Conservation (phyloP, 495 filamentous ascomycete species). For the Aspergillus affinis region DNA sequence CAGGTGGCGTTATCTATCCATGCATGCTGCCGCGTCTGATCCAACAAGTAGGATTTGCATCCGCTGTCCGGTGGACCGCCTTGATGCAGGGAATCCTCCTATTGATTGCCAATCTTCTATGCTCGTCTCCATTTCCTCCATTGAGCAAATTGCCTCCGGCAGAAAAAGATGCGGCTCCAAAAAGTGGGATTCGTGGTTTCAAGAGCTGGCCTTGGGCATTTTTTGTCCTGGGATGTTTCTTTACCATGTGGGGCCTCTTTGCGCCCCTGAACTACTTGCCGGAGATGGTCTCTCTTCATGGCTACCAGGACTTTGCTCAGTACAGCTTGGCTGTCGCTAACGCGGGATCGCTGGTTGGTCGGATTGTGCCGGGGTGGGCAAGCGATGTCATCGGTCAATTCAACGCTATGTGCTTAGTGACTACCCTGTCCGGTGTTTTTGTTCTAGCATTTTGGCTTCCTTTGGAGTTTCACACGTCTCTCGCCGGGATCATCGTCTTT, state of each 20-base stretch:
- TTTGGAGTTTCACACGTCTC: background rate
- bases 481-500: background rate
- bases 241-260: background rate
- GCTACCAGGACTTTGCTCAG: background rate
- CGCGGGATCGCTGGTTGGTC: background rate
- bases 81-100: background rate
- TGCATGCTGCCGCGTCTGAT: background rate
- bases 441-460: background rate
- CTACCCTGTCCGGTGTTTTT: background rate
- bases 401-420: background rate
- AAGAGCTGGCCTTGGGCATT: background rate
- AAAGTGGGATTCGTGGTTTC: background rate
- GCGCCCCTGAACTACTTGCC: background rate
- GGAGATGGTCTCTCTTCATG: background rate
- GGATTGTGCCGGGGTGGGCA: background rate
- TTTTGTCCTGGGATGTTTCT: background rate
- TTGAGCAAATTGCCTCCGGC: background rate
- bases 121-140: background rate
- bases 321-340: background rate
- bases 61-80: background rate
- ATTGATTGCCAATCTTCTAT: background rate
- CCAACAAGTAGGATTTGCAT: background rate
- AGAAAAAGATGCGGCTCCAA: background rate
- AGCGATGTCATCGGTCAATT: background rate
- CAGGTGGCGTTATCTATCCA: background rate